A percentile compares a stretch with the other conserved stretches of the same genome.
Evolutionary conservation across 805 yeast genomes (phyloP).

Genomic region (Brettanomyces anomalus): DNA sequence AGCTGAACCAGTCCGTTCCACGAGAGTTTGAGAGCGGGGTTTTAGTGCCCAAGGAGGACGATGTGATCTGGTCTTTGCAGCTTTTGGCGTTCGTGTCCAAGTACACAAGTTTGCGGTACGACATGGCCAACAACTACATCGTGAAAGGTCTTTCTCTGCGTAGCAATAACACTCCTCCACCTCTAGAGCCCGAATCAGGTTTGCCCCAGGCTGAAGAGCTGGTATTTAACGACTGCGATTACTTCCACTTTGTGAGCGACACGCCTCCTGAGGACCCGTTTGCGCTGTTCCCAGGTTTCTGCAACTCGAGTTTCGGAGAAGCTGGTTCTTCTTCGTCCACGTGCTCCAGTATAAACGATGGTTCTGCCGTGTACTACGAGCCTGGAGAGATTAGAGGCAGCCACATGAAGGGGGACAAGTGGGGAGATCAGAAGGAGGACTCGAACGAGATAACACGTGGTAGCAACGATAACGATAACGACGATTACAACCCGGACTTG

Average conservation of each 20-base stretch:
- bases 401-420: too few relatives aligned
- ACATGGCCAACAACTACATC: slow-evolving; percentile 65
- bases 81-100: slow-evolving; percentile 88
- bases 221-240: slow-evolving; percentile 17
- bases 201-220: slow-evolving; percentile 16
- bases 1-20: slow-evolving; percentile 29
- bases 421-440: too few relatives aligned
- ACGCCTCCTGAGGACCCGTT: slow-evolving; percentile 1
- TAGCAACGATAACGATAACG: background rate
- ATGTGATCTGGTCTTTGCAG: slow-evolving; percentile 88
- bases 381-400: too few relatives aligned
- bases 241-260: slow-evolving; percentile 5
- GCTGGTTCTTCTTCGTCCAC: too few relatives aligned
- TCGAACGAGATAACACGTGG: background rate
- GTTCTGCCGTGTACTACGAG: too few relatives aligned
- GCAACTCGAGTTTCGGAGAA: background rate
- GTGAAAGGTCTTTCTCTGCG: slow-evolving; percentile 61
- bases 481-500: background rate
- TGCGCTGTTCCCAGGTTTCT: background rate
- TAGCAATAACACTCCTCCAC: slow-evolving; percentile 25
- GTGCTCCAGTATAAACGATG: too few relatives aligned
- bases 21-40: slow-evolving; percentile 56
- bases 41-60: slow-evolving; percentile 87
- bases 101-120: slow-evolving; percentile 70
- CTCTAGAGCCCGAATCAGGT: slow-evolving; percentile 19